A percentile compares a stretch with the other conserved stretches of the same genome.
Conservation (phyloP, 2,329 filamentous ascomycete species). For the Botrytis medusae region DNA sequence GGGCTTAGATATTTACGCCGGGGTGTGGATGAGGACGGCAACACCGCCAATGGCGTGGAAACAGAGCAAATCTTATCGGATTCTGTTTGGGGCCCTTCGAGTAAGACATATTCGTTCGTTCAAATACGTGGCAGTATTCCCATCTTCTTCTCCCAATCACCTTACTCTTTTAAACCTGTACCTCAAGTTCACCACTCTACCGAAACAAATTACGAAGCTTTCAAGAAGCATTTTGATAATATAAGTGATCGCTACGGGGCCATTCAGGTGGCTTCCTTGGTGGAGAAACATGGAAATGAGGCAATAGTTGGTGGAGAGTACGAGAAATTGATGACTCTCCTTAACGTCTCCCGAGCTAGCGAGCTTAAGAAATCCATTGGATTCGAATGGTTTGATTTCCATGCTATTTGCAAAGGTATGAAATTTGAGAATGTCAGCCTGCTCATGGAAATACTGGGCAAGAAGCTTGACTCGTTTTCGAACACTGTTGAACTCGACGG, state of each 20-base stretch:
- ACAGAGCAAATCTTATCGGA: conserved; percentile 90
- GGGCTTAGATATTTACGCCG: conserved; percentile 87
- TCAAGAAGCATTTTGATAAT: conserved; percentile 74
- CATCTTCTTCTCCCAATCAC: conserved; percentile 90
- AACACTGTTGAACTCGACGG: conserved; percentile 63
- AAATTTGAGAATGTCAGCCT: conserved; percentile 92
- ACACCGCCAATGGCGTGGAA: conserved; percentile 87
- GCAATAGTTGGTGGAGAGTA: conserved; percentile 76
- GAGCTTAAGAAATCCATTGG: conserved; percentile 47
- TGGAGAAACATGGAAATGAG: conserved; percentile 87
- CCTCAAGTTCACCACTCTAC: conserved; percentile 79
- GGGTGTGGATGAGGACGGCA: conserved; percentile 86
- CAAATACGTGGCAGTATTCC: conserved; percentile 91
- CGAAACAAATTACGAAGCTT: conserved; percentile 75
- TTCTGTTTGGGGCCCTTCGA: conserved; percentile 60
- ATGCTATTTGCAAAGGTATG: conserved; percentile 89
- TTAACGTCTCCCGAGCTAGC: conserved; percentile 62
- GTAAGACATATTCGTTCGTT: conserved; percentile 75
- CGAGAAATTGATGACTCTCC: conserved; percentile 61
- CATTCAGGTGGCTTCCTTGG: conserved; percentile 77
- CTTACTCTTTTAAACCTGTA: conserved; percentile 87
- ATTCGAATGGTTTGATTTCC: conserved; percentile 98
- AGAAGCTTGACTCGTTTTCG: conserved; percentile 67
- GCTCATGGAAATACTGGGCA: conserved; percentile 68
- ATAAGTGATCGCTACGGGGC: conserved; percentile 69